These are phyloP conservation scores for Aspergillus novofumigatus DNA, from an alignment of 2,329 filamentous ascomycete genomes.

Conservation along the genomic window DNA sequence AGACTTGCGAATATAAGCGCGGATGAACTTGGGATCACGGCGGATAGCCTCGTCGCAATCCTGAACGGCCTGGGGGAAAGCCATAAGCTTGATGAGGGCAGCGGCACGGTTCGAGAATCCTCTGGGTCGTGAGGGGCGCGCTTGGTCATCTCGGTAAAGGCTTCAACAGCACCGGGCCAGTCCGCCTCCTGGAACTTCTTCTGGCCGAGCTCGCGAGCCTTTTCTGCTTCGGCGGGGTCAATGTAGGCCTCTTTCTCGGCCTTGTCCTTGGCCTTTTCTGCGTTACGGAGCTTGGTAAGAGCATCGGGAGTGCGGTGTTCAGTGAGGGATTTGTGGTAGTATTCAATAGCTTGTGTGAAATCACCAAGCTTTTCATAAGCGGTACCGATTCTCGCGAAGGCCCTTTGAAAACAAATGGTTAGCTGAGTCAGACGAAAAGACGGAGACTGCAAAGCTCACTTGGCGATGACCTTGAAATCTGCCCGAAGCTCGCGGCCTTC, in stretches of 20 bases:
- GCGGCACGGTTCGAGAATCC: conserved; percentile 97
- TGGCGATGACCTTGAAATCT: conserved; percentile 97
- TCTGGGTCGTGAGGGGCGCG: conserved; percentile 83
- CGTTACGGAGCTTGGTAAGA: conserved; percentile 83
- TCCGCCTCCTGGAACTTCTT: conserved; percentile 95
- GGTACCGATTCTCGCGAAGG: conserved; percentile 92
- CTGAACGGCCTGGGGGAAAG: conserved; percentile 86
- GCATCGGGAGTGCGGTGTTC: conserved; percentile 96
- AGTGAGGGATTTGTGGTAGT: conserved; percentile 89
- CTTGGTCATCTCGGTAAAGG: conserved; percentile 96
- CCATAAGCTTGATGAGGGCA: conserved; percentile 92
- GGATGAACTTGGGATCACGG: conserved; percentile 86
- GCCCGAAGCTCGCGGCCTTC: conserved; percentile 85
- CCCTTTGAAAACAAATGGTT: conserved; percentile 35
- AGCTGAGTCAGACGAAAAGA: conserved; percentile 4
- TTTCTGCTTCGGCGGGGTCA: conserved; percentile 86
- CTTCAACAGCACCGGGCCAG: conserved; percentile 90
- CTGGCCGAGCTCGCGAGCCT: conserved; percentile 91
- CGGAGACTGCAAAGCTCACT: conserved; percentile 47
- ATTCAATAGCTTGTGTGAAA: conserved; percentile 71
- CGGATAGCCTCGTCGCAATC: conserved; percentile 91
- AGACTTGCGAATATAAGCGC: conserved; percentile 93
- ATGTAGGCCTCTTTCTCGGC: conserved; percentile 75
- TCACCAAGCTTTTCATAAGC: conserved; percentile 89
- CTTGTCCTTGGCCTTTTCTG: conserved; percentile 81